Percentiles rank a stretch among this genome's conserved stretches.
These are phyloP conservation scores for Zymoseptoria brevis DNA, from an alignment of 2,329 filamentous ascomycete species.

Conservation along the genomic window DNA sequence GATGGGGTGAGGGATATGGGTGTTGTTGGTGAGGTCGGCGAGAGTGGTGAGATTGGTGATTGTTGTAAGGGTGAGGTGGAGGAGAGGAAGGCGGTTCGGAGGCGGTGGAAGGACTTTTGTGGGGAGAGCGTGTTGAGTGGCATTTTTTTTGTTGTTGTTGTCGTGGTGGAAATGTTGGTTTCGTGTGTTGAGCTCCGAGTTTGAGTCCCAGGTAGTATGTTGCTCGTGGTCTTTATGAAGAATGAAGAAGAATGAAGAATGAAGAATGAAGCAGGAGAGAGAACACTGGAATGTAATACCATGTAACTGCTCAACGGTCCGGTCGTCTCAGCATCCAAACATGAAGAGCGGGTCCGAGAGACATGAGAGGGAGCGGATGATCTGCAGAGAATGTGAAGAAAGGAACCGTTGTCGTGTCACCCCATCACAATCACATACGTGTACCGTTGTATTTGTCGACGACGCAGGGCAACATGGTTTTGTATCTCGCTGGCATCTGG, in stretches of 20 bases:
- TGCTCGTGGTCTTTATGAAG: not conserved
- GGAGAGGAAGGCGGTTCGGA: conserved; percentile 20
- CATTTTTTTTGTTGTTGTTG: conserved; percentile 5
- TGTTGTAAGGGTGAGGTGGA: conserved; percentile 7
- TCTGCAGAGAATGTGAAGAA: not conserved
- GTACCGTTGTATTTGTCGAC: too few relatives aligned
- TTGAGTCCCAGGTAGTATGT: not conserved
- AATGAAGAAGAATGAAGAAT: not conserved
- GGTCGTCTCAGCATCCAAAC: not conserved
- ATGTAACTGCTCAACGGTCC: not conserved
- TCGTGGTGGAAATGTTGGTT: not conserved
- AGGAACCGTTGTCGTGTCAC: too few relatives aligned
- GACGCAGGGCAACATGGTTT: too few relatives aligned
- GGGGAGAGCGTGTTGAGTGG: conserved; percentile 15
- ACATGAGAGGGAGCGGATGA: not conserved
- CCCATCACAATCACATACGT: too few relatives aligned
- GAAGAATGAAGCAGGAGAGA: not conserved
- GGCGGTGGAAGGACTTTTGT: conserved; percentile 21
- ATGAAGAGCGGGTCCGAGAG: too few relatives aligned
- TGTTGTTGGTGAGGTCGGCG: conserved; percentile 1
- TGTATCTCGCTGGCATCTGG: too few relatives aligned
- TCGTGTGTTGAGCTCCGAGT: too few relatives aligned
- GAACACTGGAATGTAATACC: not conserved
- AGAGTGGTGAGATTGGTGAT: conserved; percentile 6
- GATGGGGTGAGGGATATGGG: not conserved